A percentile compares a stretch with the other conserved stretches of the same genome.
These are phyloP conservation scores for Nothophoma quercina DNA, from an alignment of 2,329 filamentous ascomycete genomes.

Conservation along the genomic window DNA sequence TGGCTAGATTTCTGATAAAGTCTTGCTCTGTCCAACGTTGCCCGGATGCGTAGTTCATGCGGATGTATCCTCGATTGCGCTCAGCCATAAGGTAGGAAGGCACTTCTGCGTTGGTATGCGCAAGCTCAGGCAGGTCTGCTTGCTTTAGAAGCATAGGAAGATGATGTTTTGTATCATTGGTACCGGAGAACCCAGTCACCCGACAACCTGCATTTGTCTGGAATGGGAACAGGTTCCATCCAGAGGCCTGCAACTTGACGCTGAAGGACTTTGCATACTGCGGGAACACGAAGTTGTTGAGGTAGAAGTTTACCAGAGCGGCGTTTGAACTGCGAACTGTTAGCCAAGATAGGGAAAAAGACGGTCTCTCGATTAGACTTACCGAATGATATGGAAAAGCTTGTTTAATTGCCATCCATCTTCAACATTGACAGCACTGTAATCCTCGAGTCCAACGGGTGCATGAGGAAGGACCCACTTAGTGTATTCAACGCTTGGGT, in stretches of 20 bases:
- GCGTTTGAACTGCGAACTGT: conserved; percentile 50
- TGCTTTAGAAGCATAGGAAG: conserved; percentile 70
- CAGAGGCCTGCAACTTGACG: conserved; percentile 69
- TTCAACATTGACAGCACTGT: conserved; percentile 66
- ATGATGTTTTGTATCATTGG: conserved; percentile 69
- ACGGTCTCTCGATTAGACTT: not conserved
- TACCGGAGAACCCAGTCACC: conserved; percentile 76
- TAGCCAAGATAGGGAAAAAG: not conserved
- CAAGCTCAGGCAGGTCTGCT: conserved; percentile 63
- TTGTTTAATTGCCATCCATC: conserved; percentile 59
- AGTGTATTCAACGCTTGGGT: conserved; percentile 65
- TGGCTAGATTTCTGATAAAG: conserved; percentile 54
- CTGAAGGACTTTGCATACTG: conserved; percentile 70
- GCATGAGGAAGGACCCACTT: conserved; percentile 57
- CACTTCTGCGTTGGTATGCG: conserved; percentile 70
- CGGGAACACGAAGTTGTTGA: conserved; percentile 72
- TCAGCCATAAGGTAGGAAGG: conserved; percentile 63
- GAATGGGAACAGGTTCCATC: conserved; percentile 65
- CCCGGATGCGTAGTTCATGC: conserved; percentile 28
- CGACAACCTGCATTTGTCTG: conserved; percentile 29
- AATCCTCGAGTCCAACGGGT: conserved; percentile 59
- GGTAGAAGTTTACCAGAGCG: conserved; percentile 67
- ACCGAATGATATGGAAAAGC: conserved; percentile 45
- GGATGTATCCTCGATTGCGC: conserved; percentile 60
- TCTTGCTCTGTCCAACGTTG: conserved; percentile 55